Conservation (phyloP, 73 alveolate species). For the Paramecium bursaria region DNA sequence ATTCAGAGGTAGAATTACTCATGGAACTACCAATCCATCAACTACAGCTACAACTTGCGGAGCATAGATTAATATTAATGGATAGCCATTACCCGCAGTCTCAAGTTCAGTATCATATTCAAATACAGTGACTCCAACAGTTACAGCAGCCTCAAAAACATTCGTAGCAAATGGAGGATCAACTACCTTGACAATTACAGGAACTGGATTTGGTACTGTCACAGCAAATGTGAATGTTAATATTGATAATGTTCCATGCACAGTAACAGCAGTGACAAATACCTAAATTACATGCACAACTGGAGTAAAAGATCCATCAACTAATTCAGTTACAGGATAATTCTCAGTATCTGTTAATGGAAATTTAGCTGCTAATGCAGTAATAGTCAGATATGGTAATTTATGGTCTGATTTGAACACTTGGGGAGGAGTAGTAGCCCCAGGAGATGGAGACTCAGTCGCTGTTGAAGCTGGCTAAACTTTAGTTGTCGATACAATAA, state of each 20-base stretch:
- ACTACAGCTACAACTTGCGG: constrained; percentile 11
- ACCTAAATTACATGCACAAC: constrained; percentile 70
- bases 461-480: constrained; percentile 74
- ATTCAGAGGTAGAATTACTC: constrained; percentile 51
- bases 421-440: constrained; percentile 87
- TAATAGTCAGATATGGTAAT: constrained; percentile 69
- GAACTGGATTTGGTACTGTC: constrained; percentile 45
- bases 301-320: constrained; percentile 69
- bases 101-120: constrained; percentile 28
- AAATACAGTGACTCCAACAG: background rate
- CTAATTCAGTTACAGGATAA: constrained; percentile 51
- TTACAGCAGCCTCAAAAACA: background rate
- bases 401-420: constrained; percentile 75
- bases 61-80: constrained; percentile 33
- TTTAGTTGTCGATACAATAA: constrained; percentile 74
- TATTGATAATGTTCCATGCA: constrained; percentile 79
- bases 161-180: constrained; percentile 5
- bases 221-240: constrained; percentile 58
- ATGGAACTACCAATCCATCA: background rate
- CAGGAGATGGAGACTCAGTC: constrained; percentile 77
- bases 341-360: constrained; percentile 43
- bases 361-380: constrained; percentile 70
- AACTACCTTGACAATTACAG: constrained; percentile 13
- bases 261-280: constrained; percentile 35
- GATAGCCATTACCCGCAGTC: background rate